Evolutionary conservation across 331 rosid genomes (phyloP).

Genomic region (Rhamnella rubrinervis): DNA sequence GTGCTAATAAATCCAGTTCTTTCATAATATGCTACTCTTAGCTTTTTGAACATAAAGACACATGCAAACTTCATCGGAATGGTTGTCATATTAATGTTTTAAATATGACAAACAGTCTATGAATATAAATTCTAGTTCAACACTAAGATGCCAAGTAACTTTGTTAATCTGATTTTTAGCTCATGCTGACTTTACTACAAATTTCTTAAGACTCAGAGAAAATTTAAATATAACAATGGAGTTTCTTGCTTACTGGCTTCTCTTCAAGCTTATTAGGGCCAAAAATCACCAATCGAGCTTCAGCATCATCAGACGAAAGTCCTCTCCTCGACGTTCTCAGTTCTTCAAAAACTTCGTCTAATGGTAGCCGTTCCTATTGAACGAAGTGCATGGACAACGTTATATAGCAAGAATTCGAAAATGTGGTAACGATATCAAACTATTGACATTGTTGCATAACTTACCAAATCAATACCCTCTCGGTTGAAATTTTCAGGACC

Average conservation of each 20-base stretch:
- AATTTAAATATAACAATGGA: neutral
- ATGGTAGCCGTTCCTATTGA: conserved; percentile 66
- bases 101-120: too few relatives aligned
- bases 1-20: too few relatives aligned
- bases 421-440: conserved; percentile 13
- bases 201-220: neutral
- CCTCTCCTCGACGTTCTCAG: conserved; percentile 64
- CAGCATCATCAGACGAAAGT: conserved; percentile 79
- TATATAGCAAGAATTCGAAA: conserved; percentile 16
- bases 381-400: conserved; percentile 1
- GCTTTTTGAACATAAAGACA: too few relatives aligned
- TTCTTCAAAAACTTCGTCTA: conserved; percentile 73
- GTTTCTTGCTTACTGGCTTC: conserved; percentile 44
- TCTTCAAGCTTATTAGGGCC: conserved; percentile 82
- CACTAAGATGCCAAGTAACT: too few relatives aligned
- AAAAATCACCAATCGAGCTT: conserved; percentile 60
- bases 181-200: too few relatives aligned
- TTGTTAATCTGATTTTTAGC: too few relatives aligned
- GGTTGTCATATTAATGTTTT: too few relatives aligned
- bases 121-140: too few relatives aligned
- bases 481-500: conserved; percentile 69
- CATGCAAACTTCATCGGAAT: too few relatives aligned
- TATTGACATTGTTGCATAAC: conserved; percentile 10
- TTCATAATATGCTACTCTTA: too few relatives aligned
- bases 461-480: conserved; percentile 79